Evolutionary conservation across 371 early-diverging fungal genomes (phyloP).

Genomic region (Mortierella sp.): DNA sequence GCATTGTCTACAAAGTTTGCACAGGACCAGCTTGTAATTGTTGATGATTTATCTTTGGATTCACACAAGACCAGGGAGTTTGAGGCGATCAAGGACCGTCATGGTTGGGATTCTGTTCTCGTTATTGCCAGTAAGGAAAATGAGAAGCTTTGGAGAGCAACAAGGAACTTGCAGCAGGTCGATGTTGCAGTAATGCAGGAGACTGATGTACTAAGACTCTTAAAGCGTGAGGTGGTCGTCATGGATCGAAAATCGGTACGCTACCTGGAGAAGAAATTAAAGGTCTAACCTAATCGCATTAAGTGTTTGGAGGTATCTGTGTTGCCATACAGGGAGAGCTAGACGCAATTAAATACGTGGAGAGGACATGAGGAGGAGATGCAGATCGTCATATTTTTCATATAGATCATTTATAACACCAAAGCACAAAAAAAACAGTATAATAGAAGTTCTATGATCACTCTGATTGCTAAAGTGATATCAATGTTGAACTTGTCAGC

Average conservation of each 20-base stretch:
- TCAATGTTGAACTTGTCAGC: too few species aligned
- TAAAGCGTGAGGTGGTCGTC: conserved; percentile 82
- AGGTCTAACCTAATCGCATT: conserved; percentile 16
- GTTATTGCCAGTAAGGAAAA: conserved; percentile 66
- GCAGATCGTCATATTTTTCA: neutral
- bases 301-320: neutral
- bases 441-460: neutral
- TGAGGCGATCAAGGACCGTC: conserved; percentile 58
- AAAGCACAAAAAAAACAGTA: conserved; percentile 3
- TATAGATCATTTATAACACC: neutral
- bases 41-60: conserved; percentile 75
- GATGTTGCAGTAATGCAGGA: conserved; percentile 76
- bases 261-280: conserved; percentile 54
- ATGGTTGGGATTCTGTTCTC: conserved; percentile 67
- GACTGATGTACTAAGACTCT: conserved; percentile 82
- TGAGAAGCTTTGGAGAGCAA: conserved; percentile 72
- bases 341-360: neutral
- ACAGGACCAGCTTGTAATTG: conserved; percentile 90
- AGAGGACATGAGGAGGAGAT: neutral
- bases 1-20: conserved; percentile 91
- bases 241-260: conserved; percentile 66
- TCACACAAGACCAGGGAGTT: conserved; percentile 74
- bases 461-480: too few species aligned
- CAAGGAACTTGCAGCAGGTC: conserved; percentile 75
- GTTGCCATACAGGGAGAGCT: neutral